Percentiles rank a stretch among this genome's conserved stretches.
Evolutionary conservation across 2,329 filamentous ascomycete genomes (phyloP).

Genomic region (Pezicula neosporulosa): DNA sequence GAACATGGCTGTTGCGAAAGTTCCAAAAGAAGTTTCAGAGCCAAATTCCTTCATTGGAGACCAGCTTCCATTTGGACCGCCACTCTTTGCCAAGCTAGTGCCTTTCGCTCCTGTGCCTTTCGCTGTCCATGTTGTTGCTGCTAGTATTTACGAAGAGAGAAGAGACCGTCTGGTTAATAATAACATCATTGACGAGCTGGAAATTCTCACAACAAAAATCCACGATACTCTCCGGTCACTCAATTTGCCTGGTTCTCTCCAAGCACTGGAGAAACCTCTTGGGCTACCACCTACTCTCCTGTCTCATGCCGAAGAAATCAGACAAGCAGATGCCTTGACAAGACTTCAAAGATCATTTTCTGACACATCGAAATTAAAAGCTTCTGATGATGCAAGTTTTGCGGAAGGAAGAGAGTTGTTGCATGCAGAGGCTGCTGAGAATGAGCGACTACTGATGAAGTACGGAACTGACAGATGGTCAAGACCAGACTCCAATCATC

Average conservation of each 20-base stretch:
- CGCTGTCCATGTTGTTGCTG: conserved; percentile 88
- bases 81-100: conserved; percentile 86
- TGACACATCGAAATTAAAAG: conserved; percentile 87
- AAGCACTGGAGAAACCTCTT: conserved; percentile 91
- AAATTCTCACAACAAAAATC: conserved; percentile 74
- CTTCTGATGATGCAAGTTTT: conserved; percentile 73
- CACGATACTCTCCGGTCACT: conserved; percentile 77
- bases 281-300: conserved; percentile 81
- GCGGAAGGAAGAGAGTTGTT: conserved; percentile 79
- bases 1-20: conserved; percentile 77
- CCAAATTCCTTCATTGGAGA: conserved; percentile 80
- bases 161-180: conserved; percentile 88
- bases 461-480: conserved; percentile 87
- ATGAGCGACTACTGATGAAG: conserved; percentile 69
- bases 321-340: conserved; percentile 83
- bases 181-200: conserved; percentile 79
- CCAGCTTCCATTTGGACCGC: conserved; percentile 74
- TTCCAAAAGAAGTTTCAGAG: conserved; percentile 78
- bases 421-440: conserved; percentile 77
- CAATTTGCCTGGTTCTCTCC: conserved; percentile 86
- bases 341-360: conserved; percentile 76
- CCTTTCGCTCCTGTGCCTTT: conserved; percentile 97
- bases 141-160: conserved; percentile 91
- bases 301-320: conserved; percentile 89
- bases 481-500: conserved; percentile 63